Conservation (phyloP, 2,329 filamentous ascomycete species). For the Pseudonectria foliicola region DNA sequence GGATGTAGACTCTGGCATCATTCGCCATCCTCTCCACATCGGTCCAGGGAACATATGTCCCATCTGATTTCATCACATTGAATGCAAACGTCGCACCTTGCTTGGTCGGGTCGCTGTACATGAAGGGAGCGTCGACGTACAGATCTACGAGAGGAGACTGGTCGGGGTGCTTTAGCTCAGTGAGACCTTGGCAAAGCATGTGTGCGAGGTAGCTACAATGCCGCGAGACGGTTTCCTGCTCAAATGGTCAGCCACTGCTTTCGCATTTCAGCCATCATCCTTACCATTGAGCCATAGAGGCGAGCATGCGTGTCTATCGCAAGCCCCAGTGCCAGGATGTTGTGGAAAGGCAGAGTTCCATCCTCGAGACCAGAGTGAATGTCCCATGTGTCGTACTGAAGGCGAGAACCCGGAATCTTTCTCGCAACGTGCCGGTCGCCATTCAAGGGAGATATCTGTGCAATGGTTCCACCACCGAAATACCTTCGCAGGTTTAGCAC, state of each 20-base stretch:
- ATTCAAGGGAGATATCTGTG: slow-evolving; percentile 35
- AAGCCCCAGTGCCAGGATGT: slow-evolving; percentile 53
- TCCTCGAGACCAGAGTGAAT: slow-evolving; percentile 59
- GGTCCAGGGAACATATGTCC: slow-evolving; percentile 47
- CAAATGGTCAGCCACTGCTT: neutral
- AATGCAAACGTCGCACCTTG: slow-evolving; percentile 60
- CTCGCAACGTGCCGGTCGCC: slow-evolving; percentile 25
- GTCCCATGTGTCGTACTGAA: slow-evolving; percentile 28
- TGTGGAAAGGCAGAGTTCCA: slow-evolving; percentile 59
- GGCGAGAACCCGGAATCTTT: slow-evolving; percentile 32
- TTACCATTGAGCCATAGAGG: slow-evolving; percentile 49
- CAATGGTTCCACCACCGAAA: slow-evolving; percentile 64
- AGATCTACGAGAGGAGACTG: slow-evolving; percentile 44
- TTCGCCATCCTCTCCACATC: slow-evolving; percentile 54
- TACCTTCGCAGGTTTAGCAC: slow-evolving; percentile 50
- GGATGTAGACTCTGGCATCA: slow-evolving; percentile 48
- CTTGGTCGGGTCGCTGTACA: slow-evolving; percentile 42
- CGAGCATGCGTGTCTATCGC: slow-evolving; percentile 50
- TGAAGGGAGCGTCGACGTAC: slow-evolving; percentile 41
- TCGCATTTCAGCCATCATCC: neutral
- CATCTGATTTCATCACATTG: slow-evolving; percentile 49
- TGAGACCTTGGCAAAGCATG: slow-evolving; percentile 41
- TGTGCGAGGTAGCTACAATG: slow-evolving; percentile 49
- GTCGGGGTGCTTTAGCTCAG: slow-evolving; percentile 44
- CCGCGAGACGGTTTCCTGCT: slow-evolving; percentile 42